phyloP scores from a whole-genome alignment of 306 rosid genomes.

The Dalbergia cochinchinensis region DNA sequence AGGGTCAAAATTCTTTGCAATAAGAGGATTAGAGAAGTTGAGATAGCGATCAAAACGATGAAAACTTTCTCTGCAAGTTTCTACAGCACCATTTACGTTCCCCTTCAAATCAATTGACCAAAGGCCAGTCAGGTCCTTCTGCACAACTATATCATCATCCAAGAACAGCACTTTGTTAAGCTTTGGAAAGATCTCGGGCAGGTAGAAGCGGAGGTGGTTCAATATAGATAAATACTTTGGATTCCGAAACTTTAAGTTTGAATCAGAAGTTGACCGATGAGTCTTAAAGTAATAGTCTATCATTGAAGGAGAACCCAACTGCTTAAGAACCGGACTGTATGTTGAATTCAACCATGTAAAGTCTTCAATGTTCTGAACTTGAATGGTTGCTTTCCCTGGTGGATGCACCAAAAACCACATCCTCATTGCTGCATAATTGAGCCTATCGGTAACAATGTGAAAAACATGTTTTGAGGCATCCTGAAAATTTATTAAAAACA shows the following conservation, averaged over 20 bases:
- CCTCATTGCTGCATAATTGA: slow-evolving; percentile 97
- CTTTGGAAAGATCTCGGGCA: slow-evolving; percentile 91
- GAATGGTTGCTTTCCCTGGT: slow-evolving; percentile 76
- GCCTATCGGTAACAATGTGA: slow-evolving; percentile 93
- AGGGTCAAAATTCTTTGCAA: slow-evolving; percentile 82
- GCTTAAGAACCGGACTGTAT: slow-evolving; percentile 94
- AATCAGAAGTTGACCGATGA: slow-evolving; percentile 78
- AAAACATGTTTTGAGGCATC: slow-evolving; percentile 82
- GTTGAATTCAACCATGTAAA: slow-evolving; percentile 94
- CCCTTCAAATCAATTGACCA: slow-evolving; percentile 90
- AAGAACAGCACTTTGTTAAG: slow-evolving; percentile 87
- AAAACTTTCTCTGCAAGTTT: slow-evolving; percentile 92
- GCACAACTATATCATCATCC: slow-evolving; percentile 95
- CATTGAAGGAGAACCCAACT: slow-evolving; percentile 86
- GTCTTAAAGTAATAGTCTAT: slow-evolving; percentile 87
- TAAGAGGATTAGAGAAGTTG: slow-evolving; percentile 91
- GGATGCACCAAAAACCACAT: slow-evolving; percentile 96
- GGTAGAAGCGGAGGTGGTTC: slow-evolving; percentile 95
- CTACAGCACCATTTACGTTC: slow-evolving; percentile 94
- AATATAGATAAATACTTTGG: slow-evolving; percentile 93
- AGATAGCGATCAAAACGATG: slow-evolving; percentile 96
- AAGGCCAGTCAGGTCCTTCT: slow-evolving; percentile 82
- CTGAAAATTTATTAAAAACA: slow-evolving; percentile 60
- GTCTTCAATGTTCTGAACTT: slow-evolving; percentile 90
- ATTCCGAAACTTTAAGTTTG: slow-evolving; percentile 87